phyloP scores from a whole-genome alignment of 2,329 filamentous ascomycete genomes.

The Xylariaceae sp. region DNA sequence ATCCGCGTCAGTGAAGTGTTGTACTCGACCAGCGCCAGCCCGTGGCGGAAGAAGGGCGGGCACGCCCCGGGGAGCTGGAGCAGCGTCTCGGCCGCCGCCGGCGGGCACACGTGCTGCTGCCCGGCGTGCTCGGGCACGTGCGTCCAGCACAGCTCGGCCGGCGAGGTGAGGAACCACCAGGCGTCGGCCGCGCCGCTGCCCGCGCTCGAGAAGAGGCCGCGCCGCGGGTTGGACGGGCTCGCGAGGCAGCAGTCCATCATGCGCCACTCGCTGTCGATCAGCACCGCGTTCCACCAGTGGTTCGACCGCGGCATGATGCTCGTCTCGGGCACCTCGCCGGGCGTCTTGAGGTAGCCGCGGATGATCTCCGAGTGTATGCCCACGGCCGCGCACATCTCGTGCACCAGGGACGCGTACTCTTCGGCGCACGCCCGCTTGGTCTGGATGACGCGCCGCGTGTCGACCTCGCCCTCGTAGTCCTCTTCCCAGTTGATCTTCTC shows the following conservation, averaged over 20 bases:
- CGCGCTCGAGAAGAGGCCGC: slow-evolving; percentile 67
- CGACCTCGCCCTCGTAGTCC: slow-evolving; percentile 77
- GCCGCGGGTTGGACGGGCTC: slow-evolving; percentile 79
- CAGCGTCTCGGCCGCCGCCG: slow-evolving; percentile 76
- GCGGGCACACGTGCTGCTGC: slow-evolving; percentile 89
- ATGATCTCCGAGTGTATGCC: slow-evolving; percentile 84
- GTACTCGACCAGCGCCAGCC: slow-evolving; percentile 75
- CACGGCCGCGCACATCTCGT: slow-evolving; percentile 89
- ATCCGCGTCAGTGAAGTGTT: slow-evolving; percentile 81
- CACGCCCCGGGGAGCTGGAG: slow-evolving; percentile 80
- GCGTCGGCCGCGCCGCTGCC: slow-evolving; percentile 65
- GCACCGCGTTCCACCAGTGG: slow-evolving; percentile 95
- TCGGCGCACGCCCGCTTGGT: slow-evolving; percentile 77
- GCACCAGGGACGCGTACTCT: slow-evolving; percentile 81
- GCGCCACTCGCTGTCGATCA: slow-evolving; percentile 92
- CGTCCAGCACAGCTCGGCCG: slow-evolving; percentile 88
- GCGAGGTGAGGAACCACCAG: slow-evolving; percentile 91
- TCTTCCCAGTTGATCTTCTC: slow-evolving; percentile 95
- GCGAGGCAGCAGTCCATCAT: slow-evolving; percentile 92
- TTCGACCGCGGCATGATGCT: slow-evolving; percentile 81
- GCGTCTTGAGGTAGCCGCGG: slow-evolving; percentile 81
- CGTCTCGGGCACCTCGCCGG: slow-evolving; percentile 75
- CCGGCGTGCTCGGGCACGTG: slow-evolving; percentile 81
- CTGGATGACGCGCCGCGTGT: slow-evolving; percentile 77
- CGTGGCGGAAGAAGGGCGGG: slow-evolving; percentile 80